Conservation (phyloP, 2,329 filamentous ascomycete genomes). For the Colletotrichum sp. region DNA sequence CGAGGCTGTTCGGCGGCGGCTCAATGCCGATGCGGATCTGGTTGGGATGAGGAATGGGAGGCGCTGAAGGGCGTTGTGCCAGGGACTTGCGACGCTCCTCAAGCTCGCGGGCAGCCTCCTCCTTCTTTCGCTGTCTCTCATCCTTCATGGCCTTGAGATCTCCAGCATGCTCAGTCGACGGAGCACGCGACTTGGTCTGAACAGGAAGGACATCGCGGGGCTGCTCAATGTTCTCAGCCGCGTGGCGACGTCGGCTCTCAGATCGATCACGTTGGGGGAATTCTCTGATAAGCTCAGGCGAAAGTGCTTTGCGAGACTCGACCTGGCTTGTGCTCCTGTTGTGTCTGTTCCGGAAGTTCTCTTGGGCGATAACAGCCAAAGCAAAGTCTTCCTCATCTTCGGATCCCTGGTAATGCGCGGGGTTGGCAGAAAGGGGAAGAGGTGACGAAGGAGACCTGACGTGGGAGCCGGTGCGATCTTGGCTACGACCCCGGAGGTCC, state of each 20-base stretch:
- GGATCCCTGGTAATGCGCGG: constrained; percentile 57
- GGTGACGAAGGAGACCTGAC: constrained; percentile 81
- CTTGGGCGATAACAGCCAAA: constrained; percentile 57
- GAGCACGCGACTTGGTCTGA: constrained; percentile 33
- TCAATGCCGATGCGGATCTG: constrained; percentile 42
- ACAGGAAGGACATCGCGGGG: constrained; percentile 31
- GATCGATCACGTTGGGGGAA: constrained; percentile 39
- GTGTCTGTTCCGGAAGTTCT: constrained; percentile 61
- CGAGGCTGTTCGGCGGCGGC: constrained; percentile 37
- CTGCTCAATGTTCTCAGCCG: constrained; percentile 32
- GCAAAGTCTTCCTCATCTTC: constrained; percentile 70
- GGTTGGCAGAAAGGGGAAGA: constrained; percentile 71
- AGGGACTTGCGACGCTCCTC: constrained; percentile 88
- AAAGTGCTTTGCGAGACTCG: constrained; percentile 34
- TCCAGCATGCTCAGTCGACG: constrained; percentile 53
- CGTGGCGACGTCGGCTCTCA: constrained; percentile 40
- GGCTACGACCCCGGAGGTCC: constrained; percentile 66
- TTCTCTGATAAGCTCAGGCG: constrained; percentile 35
- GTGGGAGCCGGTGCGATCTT: constrained; percentile 61
- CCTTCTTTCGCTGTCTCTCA: constrained; percentile 71
- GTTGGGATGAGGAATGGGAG: constrained; percentile 78
- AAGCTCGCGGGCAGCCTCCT: constrained; percentile 80
- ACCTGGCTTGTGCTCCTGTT: constrained; percentile 55
- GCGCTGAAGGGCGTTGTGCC: constrained; percentile 79
- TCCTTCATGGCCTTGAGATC: constrained; percentile 62